phyloP scores from a whole-genome alignment of 1,284 basidiomycete genomes.

The Xerocomus amazonicus region DNA sequence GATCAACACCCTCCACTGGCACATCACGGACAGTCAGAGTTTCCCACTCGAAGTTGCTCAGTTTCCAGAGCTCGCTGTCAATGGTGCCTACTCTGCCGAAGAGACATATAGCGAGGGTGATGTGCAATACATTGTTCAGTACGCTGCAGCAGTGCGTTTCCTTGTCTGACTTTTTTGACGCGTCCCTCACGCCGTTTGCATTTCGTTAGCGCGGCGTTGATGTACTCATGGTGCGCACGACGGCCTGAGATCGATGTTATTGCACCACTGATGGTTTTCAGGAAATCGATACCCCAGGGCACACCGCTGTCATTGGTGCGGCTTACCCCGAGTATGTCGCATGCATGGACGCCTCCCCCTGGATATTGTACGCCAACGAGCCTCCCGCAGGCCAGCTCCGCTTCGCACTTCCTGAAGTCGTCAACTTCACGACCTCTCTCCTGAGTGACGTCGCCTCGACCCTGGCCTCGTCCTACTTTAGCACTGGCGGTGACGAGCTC shows the following conservation, averaged over 20 bases:
- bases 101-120: conserved; percentile 57
- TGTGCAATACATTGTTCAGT: conserved; percentile 54
- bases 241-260: neutral
- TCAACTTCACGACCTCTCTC: conserved; percentile 47
- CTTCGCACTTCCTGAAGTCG: conserved; percentile 45
- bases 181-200: neutral
- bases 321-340: conserved; percentile 66
- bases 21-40: conserved; percentile 63
- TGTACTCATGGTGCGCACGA: conserved; percentile 27
- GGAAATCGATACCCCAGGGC: conserved; percentile 72
- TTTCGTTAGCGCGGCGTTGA: conserved; percentile 28
- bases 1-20: conserved; percentile 69
- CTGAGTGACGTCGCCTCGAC: conserved; percentile 41
- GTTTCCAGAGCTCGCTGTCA: conserved; percentile 52
- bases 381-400: conserved; percentile 70
- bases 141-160: conserved; percentile 55
- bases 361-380: conserved; percentile 55
- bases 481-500: conserved; percentile 72
- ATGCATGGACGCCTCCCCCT: conserved; percentile 53
- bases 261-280: conserved; percentile 29
- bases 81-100: conserved; percentile 59
- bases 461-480: conserved; percentile 50
- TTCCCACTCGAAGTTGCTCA: conserved; percentile 63
- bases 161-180: neutral
- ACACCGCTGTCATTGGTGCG: conserved; percentile 58